Conservation (phyloP, 2,329 filamentous ascomycete genomes). For the Colletotrichum sp. region DNA sequence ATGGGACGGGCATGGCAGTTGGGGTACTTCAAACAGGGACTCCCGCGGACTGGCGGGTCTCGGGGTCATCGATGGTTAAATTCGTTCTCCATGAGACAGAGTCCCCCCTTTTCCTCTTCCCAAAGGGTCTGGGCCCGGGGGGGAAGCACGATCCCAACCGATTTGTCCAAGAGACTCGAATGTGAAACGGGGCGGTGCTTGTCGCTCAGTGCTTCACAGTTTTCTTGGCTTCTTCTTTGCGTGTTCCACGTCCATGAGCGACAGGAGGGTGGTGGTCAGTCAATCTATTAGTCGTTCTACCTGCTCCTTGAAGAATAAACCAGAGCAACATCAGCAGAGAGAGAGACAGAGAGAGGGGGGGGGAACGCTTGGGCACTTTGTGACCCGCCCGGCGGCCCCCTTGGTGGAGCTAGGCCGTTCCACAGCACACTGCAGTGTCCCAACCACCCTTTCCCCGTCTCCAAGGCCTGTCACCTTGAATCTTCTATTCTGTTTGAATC, state of each 20-base stretch:
- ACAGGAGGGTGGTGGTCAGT: background rate
- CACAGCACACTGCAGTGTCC: background rate
- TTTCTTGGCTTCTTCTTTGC: background rate
- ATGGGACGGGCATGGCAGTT: background rate
- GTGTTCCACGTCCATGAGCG: background rate
- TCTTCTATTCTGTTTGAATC: background rate
- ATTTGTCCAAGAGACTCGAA: background rate
- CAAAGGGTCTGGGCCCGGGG: background rate
- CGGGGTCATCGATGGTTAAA: background rate
- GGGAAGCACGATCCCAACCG: conserved; percentile 5
- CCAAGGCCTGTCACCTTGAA: conserved; percentile 5
- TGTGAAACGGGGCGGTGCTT: conserved; percentile 15
- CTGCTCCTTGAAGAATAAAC: background rate
- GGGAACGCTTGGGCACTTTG: background rate
- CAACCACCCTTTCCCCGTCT: conserved; percentile 4
- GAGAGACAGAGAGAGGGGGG: background rate
- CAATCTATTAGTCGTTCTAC: background rate
- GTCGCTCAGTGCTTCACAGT: background rate
- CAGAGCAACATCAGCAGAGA: background rate
- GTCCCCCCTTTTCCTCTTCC: background rate
- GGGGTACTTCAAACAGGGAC: background rate
- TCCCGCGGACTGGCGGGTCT: background rate
- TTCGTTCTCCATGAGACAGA: background rate
- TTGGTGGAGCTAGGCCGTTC: background rate
- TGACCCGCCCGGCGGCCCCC: background rate